Base-by-base conservation (phyloP, 2,329 filamentous ascomycete species). In the Colletotrichum karsti region DNA sequence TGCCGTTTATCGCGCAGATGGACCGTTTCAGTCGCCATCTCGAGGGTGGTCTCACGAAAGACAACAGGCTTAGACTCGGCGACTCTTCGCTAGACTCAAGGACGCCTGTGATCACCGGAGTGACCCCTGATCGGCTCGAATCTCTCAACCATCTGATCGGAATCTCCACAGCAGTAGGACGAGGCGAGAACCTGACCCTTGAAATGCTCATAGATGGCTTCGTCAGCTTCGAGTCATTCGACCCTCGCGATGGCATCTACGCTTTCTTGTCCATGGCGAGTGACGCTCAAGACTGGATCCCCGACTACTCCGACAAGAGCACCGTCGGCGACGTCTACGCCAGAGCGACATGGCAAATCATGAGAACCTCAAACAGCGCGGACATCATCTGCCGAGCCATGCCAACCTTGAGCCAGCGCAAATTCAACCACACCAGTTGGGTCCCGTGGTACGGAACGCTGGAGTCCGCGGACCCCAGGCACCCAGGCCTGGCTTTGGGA, bases 221-320 rank as follows among this genome's bases (percentile, higher is more conserved):
- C 2, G 41, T 24, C 18, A 33, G 44, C 13, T 66, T 66, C 50
- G 59, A 44, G 41, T 61, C 56, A 9, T 24, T 24, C 15, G 63
- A 66, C 30, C 48, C 50, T 9, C 26, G 56, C 8, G 56, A 66
- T n/a, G 56, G 63, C 2, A 44, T 66, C 39, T 61, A 55, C n/a
- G 56, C 56, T 10, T 42, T 56, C 7, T 26, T 60, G n/a, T 42
- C 24, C 4, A 48, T 66, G 20, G 63, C 63, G 4, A 33, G 39
- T n/a, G 63, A 66, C n/a, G 5, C 12, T 1, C 8, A 5, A 4
- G 33, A 55, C 10, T 55, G 53, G 53, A 8, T 28, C 3, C 53
- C 35, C 3, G 53, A 55, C 22, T 55, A 42, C 12, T 55, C 53
- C 1, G 8, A 39, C 10, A 7, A 42, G 0, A 18, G 18, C 3